Evolutionary conservation across 2,329 filamentous ascomycete species (phyloP).

Genomic region (Claviceps africana): DNA sequence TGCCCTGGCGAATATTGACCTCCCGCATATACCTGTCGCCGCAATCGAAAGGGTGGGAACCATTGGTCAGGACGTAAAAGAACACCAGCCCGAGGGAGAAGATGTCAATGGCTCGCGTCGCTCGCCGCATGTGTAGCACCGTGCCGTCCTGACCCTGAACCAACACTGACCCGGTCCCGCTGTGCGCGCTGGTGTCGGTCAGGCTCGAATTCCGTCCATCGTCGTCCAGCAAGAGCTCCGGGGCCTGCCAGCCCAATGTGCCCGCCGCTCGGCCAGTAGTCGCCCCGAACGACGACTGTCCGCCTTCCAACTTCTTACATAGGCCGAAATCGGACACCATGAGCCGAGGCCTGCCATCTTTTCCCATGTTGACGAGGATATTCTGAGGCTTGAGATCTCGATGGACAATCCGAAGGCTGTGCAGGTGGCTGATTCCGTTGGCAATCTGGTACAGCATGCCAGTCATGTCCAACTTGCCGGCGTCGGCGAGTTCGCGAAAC

Average conservation of each 20-base stretch:
- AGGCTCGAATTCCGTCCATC: conserved; percentile 41
- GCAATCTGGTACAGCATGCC: conserved; percentile 79
- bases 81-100: conserved; percentile 97
- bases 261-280: conserved; percentile 88
- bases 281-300: conserved; percentile 86
- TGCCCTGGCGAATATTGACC: conserved; percentile 89
- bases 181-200: conserved; percentile 42
- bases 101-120: conserved; percentile 92
- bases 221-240: conserved; percentile 76
- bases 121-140: conserved; percentile 52
- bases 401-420: conserved; percentile 87
- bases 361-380: conserved; percentile 69
- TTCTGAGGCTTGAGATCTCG: conserved; percentile 97
- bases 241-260: conserved; percentile 91
- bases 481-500: conserved; percentile 54
- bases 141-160: conserved; percentile 43
- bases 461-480: conserved; percentile 62
- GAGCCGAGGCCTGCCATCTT: conserved; percentile 60
- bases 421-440: conserved; percentile 75
- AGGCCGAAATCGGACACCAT: conserved; percentile 96
- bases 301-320: conserved; percentile 91
- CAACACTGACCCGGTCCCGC: conserved; percentile 35
- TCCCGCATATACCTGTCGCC: conserved; percentile 92
- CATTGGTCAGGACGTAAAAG: conserved; percentile 93
- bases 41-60: conserved; percentile 84